phyloP scores from a whole-genome alignment of 345 rosid species.

The Salix udensis region DNA sequence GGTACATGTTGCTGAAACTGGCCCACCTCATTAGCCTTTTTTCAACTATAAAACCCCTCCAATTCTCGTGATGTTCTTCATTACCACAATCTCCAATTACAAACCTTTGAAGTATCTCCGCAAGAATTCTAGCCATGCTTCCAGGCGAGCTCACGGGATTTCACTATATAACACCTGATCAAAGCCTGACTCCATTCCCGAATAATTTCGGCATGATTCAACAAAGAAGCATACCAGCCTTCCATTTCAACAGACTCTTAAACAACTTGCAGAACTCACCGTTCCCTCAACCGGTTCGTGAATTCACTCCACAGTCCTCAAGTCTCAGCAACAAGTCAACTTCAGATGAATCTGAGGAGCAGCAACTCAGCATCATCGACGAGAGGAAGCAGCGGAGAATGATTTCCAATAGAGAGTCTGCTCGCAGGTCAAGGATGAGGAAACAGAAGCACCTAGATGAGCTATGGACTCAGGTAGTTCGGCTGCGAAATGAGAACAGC shows the following conservation, averaged over 20 bases:
- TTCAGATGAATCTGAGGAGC: constrained; percentile 73
- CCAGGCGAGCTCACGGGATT: constrained; percentile 51
- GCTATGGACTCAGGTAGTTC: constrained; percentile 75
- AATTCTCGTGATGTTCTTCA: constrained; percentile 28
- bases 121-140: constrained; percentile 37
- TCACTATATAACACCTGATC: constrained; percentile 44
- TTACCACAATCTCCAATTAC: constrained; percentile 16
- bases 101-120: constrained; percentile 7
- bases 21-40: constrained; percentile 27
- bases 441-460: constrained; percentile 95
- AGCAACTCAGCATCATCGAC: constrained; percentile 53
- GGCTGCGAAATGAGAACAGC: constrained; percentile 71
- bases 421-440: constrained; percentile 93
- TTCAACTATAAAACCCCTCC: constrained; percentile 49
- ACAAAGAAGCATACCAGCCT: constrained; percentile 27
- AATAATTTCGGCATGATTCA: constrained; percentile 38
- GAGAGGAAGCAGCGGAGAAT: constrained; percentile 91
- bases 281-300: constrained; percentile 32
- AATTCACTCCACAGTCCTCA: constrained; percentile 35
- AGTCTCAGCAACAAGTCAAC: constrained; percentile 68
- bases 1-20: constrained; percentile 20
- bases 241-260: constrained; percentile 43
- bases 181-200: constrained; percentile 21
- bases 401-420: constrained; percentile 96
- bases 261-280: constrained; percentile 35